A percentile compares a stretch with the other conserved stretches of the same genome.
These are phyloP conservation scores for Candida orba DNA, from an alignment of 805 yeast species.

Conservation along the genomic window DNA sequence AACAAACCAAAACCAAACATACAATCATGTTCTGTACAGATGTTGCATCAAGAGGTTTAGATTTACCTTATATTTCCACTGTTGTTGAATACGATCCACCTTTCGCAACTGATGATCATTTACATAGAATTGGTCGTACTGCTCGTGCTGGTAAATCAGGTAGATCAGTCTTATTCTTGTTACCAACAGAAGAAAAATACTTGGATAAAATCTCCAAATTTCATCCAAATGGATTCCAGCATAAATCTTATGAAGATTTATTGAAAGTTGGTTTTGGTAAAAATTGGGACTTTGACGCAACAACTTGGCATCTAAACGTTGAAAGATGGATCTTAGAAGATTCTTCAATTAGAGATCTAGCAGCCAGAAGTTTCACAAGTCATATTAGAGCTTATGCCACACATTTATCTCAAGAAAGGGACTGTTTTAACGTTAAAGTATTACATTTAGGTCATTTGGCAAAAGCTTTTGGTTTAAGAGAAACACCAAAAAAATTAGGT, in stretches of 20 bases:
- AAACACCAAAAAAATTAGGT: constrained; percentile 81
- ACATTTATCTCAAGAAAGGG: constrained; percentile 75
- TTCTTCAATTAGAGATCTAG: constrained; percentile 47
- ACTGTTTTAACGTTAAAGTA: constrained; percentile 69
- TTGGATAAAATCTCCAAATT: constrained; percentile 50
- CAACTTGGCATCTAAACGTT: constrained; percentile 88
- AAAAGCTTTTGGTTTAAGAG: constrained; percentile 89
- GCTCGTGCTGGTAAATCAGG: constrained; percentile 96
- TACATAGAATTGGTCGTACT: constrained; percentile 95
- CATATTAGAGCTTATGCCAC: constrained; percentile 96
- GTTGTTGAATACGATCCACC: constrained; percentile 96
- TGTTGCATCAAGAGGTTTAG: constrained; percentile 96
- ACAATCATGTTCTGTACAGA: constrained; percentile 87
- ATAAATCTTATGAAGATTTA: constrained; percentile 41
- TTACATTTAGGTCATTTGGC: constrained; percentile 95
- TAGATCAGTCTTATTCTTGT: constrained; percentile 63
- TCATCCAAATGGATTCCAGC: constrained; percentile 50
- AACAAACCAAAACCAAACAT: constrained; percentile 38
- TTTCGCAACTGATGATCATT: constrained; percentile 86
- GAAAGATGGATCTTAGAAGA: constrained; percentile 86
- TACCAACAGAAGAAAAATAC: constrained; percentile 92
- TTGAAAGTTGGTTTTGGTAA: constrained; percentile 34
- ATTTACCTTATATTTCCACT: constrained; percentile 75
- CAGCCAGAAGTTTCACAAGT: constrained; percentile 76
- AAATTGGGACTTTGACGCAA: constrained; percentile 90